Conservation (phyloP, 352 stramenopile species). For the Phytophthora europaea region DNA sequence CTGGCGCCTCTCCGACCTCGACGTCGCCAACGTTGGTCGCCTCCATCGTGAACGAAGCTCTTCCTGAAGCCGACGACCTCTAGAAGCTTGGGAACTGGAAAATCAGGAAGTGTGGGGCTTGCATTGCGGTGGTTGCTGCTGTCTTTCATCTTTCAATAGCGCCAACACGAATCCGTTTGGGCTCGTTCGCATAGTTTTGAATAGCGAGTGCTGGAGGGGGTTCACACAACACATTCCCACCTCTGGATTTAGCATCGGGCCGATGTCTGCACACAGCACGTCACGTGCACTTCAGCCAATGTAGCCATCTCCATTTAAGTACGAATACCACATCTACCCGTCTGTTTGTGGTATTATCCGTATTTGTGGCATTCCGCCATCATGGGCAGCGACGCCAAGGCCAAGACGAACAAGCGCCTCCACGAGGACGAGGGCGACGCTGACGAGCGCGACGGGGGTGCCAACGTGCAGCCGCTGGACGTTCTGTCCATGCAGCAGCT, state of each 20-base stretch:
- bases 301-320: slow-evolving; percentile 18
- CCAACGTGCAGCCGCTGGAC: slow-evolving; percentile 66
- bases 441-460: slow-evolving; percentile 42
- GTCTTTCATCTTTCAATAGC: background rate
- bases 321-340: slow-evolving; percentile 1
- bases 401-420: slow-evolving; percentile 41
- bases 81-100: slow-evolving; percentile 1
- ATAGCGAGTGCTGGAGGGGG: background rate
- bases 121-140: background rate
- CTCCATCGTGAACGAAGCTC: background rate
- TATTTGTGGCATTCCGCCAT: slow-evolving; percentile 36
- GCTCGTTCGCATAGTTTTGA: background rate
- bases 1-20: slow-evolving; percentile 1
- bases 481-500: slow-evolving; percentile 66
- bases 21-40: background rate
- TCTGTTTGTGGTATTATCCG: background rate
- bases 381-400: slow-evolving; percentile 64
- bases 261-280: no score
- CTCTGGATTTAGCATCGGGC: background rate
- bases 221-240: background rate
- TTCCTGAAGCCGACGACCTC: background rate
- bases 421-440: slow-evolving; percentile 74
- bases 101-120: slow-evolving; percentile 2
- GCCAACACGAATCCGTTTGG: background rate
- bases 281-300: background rate